Evolutionary conservation across 2,329 filamentous ascomycete genomes (phyloP), one percentile per base, ranked within the genome.

Genomic region (Venturia asperata): DNA sequence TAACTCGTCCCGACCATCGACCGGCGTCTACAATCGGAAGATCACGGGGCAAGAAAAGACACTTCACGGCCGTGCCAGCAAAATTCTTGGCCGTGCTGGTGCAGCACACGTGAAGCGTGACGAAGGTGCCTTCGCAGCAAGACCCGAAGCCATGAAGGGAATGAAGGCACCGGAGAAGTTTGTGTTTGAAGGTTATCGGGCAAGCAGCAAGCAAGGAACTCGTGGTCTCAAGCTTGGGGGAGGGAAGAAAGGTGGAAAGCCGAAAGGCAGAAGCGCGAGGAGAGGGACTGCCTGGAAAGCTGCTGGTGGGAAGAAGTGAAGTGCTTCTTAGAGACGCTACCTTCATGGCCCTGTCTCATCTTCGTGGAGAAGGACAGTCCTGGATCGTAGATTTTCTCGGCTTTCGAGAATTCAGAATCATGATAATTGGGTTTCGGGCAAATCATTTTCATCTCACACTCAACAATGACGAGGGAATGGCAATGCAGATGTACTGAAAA

Each of bases 171-270:
- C 88, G 0, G 88, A 92, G 75, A 80, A 81, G 19, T 84, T 92
- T 68, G 83, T 92, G n/a, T 92, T 93, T 70, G 91, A 95, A 74
- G 91, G 91, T 0, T 86, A 88, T 68, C 83, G 91, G 64, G 90
- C 90, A 41, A 87, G 82, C 66, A 87, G 84, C 5, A 86, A 81
- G 70, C 85, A 85, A 49, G 87, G 87, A 24, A 73, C 83, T 66
- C 85, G 85, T 71, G 82, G 83, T 13, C 84, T 84, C 68, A 84
- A 74, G 68, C 85, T 82, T 72, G 77, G 72, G 15, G 74, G 74
- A 7, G 43, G 42, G 47, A 76, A 74, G 67, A 77, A 76, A 69
- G 74, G 73, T 19, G 72, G 70, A 0, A 79, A 77, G 70, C 75
- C 78, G 17, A 75, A 72, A 21, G 78, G 76, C 61, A 73, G 79